Conservation (phyloP, 2,329 filamentous ascomycete genomes). For the Lachnellula hyalina region DNA sequence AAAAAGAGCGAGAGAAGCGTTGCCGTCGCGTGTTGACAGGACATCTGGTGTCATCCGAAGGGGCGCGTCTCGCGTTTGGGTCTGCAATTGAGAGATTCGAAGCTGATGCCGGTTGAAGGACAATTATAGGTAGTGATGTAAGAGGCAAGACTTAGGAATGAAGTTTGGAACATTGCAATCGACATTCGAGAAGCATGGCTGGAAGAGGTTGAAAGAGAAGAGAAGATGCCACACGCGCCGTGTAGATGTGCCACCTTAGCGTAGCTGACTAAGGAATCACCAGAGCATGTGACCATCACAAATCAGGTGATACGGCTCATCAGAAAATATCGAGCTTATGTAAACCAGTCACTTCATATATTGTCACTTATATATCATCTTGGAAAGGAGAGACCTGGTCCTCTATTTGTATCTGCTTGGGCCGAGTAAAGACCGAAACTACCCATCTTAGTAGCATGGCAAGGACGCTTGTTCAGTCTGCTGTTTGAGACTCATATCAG, state of each 20-base stretch:
- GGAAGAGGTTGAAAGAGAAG: slow-evolving; percentile 6
- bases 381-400: too few species aligned
- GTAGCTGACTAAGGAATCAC: slow-evolving; percentile 1
- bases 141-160: slow-evolving; percentile 1
- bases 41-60: slow-evolving; percentile 19
- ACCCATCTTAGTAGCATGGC: too few species aligned
- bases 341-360: neutral
- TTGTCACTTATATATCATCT: too few species aligned
- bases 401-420: too few species aligned
- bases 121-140: slow-evolving; percentile 11
- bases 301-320: neutral
- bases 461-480: too few species aligned
- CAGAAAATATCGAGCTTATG: neutral
- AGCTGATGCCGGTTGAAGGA: slow-evolving; percentile 12
- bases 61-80: slow-evolving; percentile 19
- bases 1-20: slow-evolving; percentile 42
- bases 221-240: slow-evolving; percentile 4
- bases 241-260: neutral
- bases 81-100: slow-evolving; percentile 21
- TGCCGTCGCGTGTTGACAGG: slow-evolving; percentile 19
- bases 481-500: too few species aligned
- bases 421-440: too few species aligned
- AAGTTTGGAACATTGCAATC: slow-evolving; percentile 19
- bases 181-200: slow-evolving; percentile 23
- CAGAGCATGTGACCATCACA: slow-evolving; percentile 3